Evolutionary conservation across 768 basidiomycete genomes (phyloP), one percentile per base, ranked within the genome.

Genomic region (Leccinum uliginosum): DNA sequence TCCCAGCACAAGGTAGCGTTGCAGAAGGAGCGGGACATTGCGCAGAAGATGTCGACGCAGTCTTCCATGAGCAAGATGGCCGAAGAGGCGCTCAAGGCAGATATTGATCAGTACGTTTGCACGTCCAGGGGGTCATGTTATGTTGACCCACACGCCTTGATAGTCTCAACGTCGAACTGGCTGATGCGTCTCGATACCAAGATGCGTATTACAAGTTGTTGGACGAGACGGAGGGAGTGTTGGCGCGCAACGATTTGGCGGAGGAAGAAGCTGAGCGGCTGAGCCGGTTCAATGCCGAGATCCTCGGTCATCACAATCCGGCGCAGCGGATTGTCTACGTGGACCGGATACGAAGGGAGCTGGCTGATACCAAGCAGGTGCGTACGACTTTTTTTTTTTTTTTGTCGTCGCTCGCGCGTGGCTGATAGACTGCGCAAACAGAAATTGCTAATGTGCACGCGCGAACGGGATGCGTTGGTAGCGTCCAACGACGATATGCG

Each of bases 291-390:
- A 95, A 95, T 60, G 89, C 91, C 1, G 85, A 93, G 67, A 88
- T 96, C 56, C 74, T 93, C 17, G 84, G 91, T 0, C 93, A 95
- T 67, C 79, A 81, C 32, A 94, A 95, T 66, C 89, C 90, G 9
- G 83, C 84, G 2, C 93, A 96, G 71, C 83, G 85, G 57, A 93
- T 97, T 64, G 77, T 85, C 69, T 95, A 96, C 62, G 84, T 97
- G 15, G 94, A 95, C 57, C 80, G 85, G 53, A 83, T 97, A 52
- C 80, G 93, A 34, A 75, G 80, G 55, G 93, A 96, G 67, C 74
- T 95, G 50, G 83, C 90, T 3, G 85, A 91, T 54, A 78, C 82
- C 6, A 93, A 92, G 70, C 88, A 91, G 72, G 93, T 91, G 59
- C 57, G 86, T 73, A 26, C 23, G 51, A 5, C 34, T 46, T 30